A percentile compares a stretch with the other conserved stretches of the same genome.
Conservation (phyloP, 1,139 yeast genomes). For the Pichia sorboxylosa region DNA sequence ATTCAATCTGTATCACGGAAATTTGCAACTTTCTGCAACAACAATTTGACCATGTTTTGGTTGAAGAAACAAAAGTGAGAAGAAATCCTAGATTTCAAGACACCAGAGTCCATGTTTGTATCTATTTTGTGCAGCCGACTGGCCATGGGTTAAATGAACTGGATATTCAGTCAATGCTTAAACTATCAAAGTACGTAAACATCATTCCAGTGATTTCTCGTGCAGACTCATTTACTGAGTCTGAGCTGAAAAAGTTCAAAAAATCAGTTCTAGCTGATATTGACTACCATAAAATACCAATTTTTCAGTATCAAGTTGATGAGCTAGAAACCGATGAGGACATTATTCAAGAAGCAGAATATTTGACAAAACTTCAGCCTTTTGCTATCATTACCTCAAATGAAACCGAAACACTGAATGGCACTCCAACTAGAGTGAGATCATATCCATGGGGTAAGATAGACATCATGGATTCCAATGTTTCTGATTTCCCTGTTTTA, state of each 20-base stretch:
- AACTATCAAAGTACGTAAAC: constrained; percentile 39
- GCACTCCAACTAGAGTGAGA: constrained; percentile 26
- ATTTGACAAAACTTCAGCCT: constrained; percentile 31
- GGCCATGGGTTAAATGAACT: constrained; percentile 40
- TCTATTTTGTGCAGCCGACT: constrained; percentile 50
- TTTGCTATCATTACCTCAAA: constrained; percentile 40
- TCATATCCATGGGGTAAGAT: constrained; percentile 36
- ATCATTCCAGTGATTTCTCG: constrained; percentile 47
- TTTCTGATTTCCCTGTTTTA: constrained; percentile 53
- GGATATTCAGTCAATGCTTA: constrained; percentile 40
- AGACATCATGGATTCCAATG: constrained; percentile 34
- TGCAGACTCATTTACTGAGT: constrained; percentile 43
- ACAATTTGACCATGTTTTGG: constrained; percentile 43
- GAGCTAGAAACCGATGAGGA: constrained; percentile 25
- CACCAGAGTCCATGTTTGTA: constrained; percentile 50
- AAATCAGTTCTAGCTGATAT: constrained; percentile 34
- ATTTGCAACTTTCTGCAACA: constrained; percentile 41
- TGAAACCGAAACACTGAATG: constrained; percentile 29
- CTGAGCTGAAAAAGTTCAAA: constrained; percentile 36
- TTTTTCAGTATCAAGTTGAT: constrained; percentile 37
- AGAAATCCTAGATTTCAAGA: constrained; percentile 45
- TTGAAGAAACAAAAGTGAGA: constrained; percentile 49
- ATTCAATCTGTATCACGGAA: constrained; percentile 28
- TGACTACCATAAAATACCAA: constrained; percentile 30
- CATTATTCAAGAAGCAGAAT: constrained; percentile 21